Evolutionary conservation across 345 rosid species (phyloP), one percentile per base, ranked within the genome.

Genomic region (Tarenaya hassleriana): DNA sequence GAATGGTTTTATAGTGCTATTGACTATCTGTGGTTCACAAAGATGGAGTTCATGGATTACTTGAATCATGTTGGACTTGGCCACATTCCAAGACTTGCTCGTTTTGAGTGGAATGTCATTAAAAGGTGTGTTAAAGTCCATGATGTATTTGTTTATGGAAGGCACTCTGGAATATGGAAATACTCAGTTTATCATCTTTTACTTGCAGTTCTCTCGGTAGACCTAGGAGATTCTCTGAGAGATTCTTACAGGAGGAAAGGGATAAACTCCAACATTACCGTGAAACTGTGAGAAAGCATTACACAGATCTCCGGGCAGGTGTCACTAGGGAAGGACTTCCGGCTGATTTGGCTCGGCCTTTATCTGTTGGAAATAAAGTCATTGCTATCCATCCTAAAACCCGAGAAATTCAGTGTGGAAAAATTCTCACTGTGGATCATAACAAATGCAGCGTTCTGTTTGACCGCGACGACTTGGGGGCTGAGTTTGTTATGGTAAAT

Each of bases 1-100:
- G 97, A 94, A 62, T 94, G 95, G 94, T 94, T 94, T 65, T 83
- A 88, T 56, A 80, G 97, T 74, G 95, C 94, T 31, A 83, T 88
- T 37, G 99, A 94, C 72, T 85, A 81, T 47, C 89, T 92, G 27
- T 94, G 99, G 99, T 94, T 94, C 78, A 91, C 95, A 39, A 94
- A 82, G 64, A 83, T 74, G 78, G 99, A 94, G 79, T 94, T 94
- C 71, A 81, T 78, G 24, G 95, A 86, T 64, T 94, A 94, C 70
- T 68, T 94, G 62, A 74, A 81, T 74, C 99, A 94, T 59, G 97
- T 86, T 34, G 91, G 99, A 52, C 83, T 94, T 62, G 95, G 92
- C 50, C 94, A 88, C 72, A 77, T 88, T 66, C 94, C 97, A 34
- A 75, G 94, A 63, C 82, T 94, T 71, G 83, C 97, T 52, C 94